Evolutionary conservation across 768 basidiomycete genomes (phyloP).

Genomic region (Lyophyllum semitale): DNA sequence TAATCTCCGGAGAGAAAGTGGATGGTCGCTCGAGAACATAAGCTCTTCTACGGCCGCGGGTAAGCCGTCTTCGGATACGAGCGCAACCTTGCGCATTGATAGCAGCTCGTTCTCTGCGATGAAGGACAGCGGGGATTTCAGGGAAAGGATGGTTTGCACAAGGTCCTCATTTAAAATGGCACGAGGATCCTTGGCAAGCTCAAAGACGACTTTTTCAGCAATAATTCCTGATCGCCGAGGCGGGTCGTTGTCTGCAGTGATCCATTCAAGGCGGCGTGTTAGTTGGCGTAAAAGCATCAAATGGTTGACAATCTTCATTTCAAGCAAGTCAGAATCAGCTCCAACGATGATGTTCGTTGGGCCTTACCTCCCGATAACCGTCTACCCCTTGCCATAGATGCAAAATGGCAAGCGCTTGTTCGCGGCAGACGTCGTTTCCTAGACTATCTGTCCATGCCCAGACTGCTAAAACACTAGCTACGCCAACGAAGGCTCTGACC

Average conservation of each 20-base stretch:
- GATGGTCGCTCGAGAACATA: slow-evolving; percentile 45
- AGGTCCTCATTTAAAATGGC: slow-evolving; percentile 63
- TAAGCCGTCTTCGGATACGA: slow-evolving; percentile 70
- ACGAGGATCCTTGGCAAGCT: slow-evolving; percentile 60
- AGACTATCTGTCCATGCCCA: slow-evolving; percentile 83
- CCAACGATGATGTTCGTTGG: background rate
- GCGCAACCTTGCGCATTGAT: slow-evolving; percentile 60
- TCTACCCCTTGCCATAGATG: slow-evolving; percentile 66
- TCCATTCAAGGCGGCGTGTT: slow-evolving; percentile 71
- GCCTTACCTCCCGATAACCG: slow-evolving; percentile 70
- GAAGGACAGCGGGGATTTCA: slow-evolving; percentile 58
- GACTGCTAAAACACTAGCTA: slow-evolving; percentile 66
- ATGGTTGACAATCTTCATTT: slow-evolving; percentile 68
- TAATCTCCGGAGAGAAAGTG: slow-evolving; percentile 53
- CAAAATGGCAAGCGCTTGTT: slow-evolving; percentile 62
- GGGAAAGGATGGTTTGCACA: slow-evolving; percentile 56
- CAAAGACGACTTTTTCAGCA: slow-evolving; percentile 67
- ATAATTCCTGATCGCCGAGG: slow-evolving; percentile 66
- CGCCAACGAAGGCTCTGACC: slow-evolving; percentile 66
- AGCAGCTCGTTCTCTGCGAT: slow-evolving; percentile 64
- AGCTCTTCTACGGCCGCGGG: slow-evolving; percentile 66
- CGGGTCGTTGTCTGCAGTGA: slow-evolving; percentile 60
- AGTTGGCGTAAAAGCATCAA: slow-evolving; percentile 72
- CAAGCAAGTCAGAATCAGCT: slow-evolving; percentile 10
- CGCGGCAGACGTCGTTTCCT: slow-evolving; percentile 62